Conservation (phyloP, 2,329 filamentous ascomycete genomes). For the Passalora sequoiae region DNA sequence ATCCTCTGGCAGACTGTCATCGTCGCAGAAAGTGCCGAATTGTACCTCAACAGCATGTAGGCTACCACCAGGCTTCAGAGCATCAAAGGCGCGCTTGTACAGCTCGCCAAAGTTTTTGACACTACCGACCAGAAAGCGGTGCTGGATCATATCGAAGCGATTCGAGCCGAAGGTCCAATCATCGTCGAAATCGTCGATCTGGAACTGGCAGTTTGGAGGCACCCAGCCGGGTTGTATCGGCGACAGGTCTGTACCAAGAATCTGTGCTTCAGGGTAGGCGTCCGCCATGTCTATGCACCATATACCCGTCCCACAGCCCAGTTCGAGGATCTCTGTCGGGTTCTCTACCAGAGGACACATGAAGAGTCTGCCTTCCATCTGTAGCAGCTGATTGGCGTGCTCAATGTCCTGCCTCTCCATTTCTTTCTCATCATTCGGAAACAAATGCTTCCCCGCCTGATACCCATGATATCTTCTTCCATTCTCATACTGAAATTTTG, state of each 20-base stretch:
- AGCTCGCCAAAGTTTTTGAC: slow-evolving; percentile 22
- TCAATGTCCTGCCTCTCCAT: slow-evolving; percentile 31
- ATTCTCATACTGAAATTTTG: slow-evolving; percentile 23
- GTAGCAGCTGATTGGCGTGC: slow-evolving; percentile 30
- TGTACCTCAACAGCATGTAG: slow-evolving; percentile 42
- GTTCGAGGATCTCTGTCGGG: slow-evolving; percentile 43
- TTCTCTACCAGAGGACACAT: slow-evolving; percentile 37
- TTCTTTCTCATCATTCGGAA: slow-evolving; percentile 32
- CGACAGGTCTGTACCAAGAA: slow-evolving; percentile 37
- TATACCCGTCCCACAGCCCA: slow-evolving; percentile 41
- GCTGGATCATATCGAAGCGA: slow-evolving; percentile 42
- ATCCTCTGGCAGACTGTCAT: slow-evolving; percentile 35
- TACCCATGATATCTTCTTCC: slow-evolving; percentile 31
- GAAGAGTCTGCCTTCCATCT: slow-evolving; percentile 35
- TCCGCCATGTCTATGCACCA: slow-evolving; percentile 35
- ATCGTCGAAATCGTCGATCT: slow-evolving; percentile 32
- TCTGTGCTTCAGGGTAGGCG: slow-evolving; percentile 25
- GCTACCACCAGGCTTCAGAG: slow-evolving; percentile 41
- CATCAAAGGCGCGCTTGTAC: slow-evolving; percentile 30
- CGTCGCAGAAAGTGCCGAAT: slow-evolving; percentile 36
- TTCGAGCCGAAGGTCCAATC: slow-evolving; percentile 37
- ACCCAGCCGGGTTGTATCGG: slow-evolving; percentile 12
- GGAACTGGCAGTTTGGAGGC: slow-evolving; percentile 30
- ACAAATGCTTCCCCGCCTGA: slow-evolving; percentile 30
- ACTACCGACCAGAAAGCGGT: slow-evolving; percentile 33